These are phyloP conservation scores for Populus euphratica DNA, from an alignment of 345 rosid species.

Conservation along the genomic window DNA sequence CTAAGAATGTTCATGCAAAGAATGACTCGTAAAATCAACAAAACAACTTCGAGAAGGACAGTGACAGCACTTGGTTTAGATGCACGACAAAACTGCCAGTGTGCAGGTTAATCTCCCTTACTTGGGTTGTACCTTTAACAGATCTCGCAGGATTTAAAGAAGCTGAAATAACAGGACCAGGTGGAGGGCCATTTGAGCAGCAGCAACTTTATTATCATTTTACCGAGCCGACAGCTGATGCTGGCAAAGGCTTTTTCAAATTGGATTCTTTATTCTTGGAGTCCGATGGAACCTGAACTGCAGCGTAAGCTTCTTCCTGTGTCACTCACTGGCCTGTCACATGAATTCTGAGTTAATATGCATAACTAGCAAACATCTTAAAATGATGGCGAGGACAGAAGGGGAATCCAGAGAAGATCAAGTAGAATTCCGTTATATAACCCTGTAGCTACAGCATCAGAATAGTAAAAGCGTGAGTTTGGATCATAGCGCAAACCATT, in stretches of 20 bases:
- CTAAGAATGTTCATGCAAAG: background rate
- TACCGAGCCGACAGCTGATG: conserved; percentile 30
- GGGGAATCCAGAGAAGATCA: background rate
- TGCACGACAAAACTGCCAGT: background rate
- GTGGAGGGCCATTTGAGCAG: conserved; percentile 38
- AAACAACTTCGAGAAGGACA: background rate
- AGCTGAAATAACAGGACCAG: conserved; percentile 61
- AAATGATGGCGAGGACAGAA: background rate
- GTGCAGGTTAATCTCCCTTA: background rate
- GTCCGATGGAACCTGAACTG: conserved; percentile 36
- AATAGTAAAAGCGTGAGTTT: conserved; percentile 79
- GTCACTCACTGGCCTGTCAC: conserved; percentile 87
- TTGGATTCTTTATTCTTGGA: conserved; percentile 37
- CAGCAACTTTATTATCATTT: conserved; percentile 27
- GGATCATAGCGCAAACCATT: conserved; percentile 51
- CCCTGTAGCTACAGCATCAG: conserved; percentile 69
- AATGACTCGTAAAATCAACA: conserved; percentile 1
- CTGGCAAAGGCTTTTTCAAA: conserved; percentile 33
- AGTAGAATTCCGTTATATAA: background rate
- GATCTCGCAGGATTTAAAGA: conserved; percentile 60
- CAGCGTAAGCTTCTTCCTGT: conserved; percentile 71
- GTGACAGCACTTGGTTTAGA: background rate
- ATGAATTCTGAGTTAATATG: conserved; percentile 12
- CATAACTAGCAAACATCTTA: conserved; percentile 1
- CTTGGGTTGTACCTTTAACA: conserved; percentile 42